A percentile compares a stretch with the other conserved stretches of the same genome.
Conservation (phyloP, 2,329 filamentous ascomycete species). For the Phaeosphaeriaceae sp. region DNA sequence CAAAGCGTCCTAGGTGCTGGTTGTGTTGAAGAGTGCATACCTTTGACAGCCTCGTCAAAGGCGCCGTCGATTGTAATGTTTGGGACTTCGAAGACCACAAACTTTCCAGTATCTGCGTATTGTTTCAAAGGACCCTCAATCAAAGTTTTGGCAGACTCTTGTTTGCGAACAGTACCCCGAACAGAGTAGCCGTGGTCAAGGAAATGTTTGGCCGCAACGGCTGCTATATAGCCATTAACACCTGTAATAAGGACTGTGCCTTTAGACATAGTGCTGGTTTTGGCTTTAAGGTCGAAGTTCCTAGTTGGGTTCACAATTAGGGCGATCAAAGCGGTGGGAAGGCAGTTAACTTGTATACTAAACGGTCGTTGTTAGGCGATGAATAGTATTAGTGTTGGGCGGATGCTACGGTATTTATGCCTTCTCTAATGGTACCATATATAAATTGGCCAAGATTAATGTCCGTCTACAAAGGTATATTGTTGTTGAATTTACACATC, state of each 20-base stretch:
- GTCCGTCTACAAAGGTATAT: too few relatives aligned
- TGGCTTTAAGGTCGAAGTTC: neutral
- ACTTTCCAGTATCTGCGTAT: conserved; percentile 24
- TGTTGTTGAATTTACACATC: too few relatives aligned
- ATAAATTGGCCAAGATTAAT: too few relatives aligned
- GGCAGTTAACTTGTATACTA: too few relatives aligned
- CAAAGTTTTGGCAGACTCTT: conserved; percentile 22
- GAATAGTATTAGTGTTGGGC: too few relatives aligned
- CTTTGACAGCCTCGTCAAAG: conserved; percentile 36
- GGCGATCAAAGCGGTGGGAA: neutral
- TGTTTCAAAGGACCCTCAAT: conserved; percentile 22
- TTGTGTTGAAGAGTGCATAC: conserved; percentile 1
- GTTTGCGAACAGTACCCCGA: conserved; percentile 38
- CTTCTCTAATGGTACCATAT: too few relatives aligned
- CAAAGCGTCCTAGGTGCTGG: neutral
- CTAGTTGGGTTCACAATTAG: neutral
- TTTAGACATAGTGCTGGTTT: conserved; percentile 18
- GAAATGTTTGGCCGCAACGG: conserved; percentile 31
- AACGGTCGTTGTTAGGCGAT: too few relatives aligned
- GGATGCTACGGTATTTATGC: too few relatives aligned
- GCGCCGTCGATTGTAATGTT: conserved; percentile 36
- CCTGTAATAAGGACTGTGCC: conserved; percentile 34
- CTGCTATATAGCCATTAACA: conserved; percentile 35
- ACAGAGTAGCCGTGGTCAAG: conserved; percentile 37
- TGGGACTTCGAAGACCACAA: conserved; percentile 31